Conservation (phyloP, 2,329 filamentous ascomycete genomes). For the Nemania abortiva region DNA sequence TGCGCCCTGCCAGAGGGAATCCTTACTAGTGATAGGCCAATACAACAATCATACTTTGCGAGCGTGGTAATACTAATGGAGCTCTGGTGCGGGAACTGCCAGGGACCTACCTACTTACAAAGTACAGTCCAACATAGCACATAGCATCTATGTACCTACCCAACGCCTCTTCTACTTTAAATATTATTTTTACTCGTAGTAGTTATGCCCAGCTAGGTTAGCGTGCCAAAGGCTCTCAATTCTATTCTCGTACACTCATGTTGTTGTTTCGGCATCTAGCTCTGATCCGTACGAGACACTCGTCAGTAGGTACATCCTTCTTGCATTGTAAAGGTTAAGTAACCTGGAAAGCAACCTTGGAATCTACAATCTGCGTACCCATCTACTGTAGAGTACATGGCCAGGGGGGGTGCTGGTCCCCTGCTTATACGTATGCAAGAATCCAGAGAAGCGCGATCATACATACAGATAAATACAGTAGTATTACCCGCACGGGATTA, state of each 20-base stretch:
- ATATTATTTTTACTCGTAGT: neutral
- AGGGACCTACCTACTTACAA: neutral
- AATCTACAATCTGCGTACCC: too few species aligned
- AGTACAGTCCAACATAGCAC: neutral
- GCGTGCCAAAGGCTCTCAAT: neutral
- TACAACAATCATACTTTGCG: neutral
- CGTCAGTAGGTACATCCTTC: too few species aligned
- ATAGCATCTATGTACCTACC: neutral
- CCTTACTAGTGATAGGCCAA: conserved; percentile 17
- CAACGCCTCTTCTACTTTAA: neutral
- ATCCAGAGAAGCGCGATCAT: neutral
- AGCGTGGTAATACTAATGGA: conserved; percentile 3
- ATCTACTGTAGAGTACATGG: neutral
- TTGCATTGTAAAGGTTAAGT: too few species aligned
- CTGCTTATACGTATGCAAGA: neutral
- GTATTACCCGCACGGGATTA: conserved; percentile 5
- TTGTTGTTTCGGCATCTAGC: too few species aligned
- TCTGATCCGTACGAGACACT: neutral
- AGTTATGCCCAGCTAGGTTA: neutral
- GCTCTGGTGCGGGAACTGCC: conserved; percentile 15
- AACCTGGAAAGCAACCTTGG: too few species aligned
- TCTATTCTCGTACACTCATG: neutral
- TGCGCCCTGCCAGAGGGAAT: neutral
- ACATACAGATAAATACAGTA: neutral
- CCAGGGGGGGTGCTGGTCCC: neutral